These are phyloP conservation scores for Haematococcus lacustris DNA, from an alignment of 139 green algal genomes.

Conservation along the genomic window DNA sequence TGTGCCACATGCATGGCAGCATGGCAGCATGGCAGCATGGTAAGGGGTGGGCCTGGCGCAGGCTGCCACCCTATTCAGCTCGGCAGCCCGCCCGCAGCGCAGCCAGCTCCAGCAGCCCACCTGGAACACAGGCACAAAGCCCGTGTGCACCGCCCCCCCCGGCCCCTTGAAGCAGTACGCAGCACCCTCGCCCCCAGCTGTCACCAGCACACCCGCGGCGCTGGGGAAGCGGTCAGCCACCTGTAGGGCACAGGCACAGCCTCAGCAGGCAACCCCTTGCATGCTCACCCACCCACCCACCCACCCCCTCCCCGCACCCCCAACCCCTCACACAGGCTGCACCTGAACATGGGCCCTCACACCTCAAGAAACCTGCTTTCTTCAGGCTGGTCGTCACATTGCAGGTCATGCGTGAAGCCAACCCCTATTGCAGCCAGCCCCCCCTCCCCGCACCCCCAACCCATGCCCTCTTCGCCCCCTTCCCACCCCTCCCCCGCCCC, in stretches of 20 bases:
- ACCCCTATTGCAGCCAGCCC: neutral
- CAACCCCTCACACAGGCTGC: neutral
- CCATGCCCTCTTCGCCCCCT: neutral
- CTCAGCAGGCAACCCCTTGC: neutral
- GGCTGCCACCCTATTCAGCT: too few species aligned
- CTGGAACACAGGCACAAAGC: constrained; percentile 53
- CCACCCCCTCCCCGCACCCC: neutral
- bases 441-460: neutral
- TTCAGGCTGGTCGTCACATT: neutral
- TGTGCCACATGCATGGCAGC: too few species aligned
- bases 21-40: too few species aligned
- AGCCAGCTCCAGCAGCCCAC: too few species aligned
- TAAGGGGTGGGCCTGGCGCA: too few species aligned
- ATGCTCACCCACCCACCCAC: neutral
- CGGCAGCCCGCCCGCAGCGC: too few species aligned
- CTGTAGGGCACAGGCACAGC: constrained; percentile 17
- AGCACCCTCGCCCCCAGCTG: constrained; percentile 65
- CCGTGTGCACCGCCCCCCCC: constrained; percentile 43
- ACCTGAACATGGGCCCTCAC: neutral
- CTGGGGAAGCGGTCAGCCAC: constrained; percentile 48
- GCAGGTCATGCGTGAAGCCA: neutral
- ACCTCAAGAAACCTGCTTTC: neutral
- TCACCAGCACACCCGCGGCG: constrained; percentile 66
- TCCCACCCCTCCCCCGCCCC: neutral
- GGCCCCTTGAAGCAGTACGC: constrained; percentile 59